Conservation (phyloP, 2,329 filamentous ascomycete genomes). For the Cytospora schulzeri region DNA sequence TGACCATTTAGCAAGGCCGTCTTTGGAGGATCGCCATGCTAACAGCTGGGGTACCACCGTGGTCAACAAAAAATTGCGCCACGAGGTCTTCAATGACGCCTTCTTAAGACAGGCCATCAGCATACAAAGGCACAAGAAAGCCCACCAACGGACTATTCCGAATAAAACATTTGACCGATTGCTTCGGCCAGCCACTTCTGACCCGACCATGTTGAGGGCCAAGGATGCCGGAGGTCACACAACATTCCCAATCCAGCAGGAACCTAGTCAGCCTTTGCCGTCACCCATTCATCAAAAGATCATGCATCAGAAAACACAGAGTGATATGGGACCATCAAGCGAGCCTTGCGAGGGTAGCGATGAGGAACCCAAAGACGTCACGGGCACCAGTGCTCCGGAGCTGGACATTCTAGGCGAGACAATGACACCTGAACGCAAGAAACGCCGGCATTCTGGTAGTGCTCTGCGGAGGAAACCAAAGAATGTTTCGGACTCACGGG, state of each 20-base stretch:
- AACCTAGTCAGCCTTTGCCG: constrained; percentile 1
- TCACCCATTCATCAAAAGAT: constrained; percentile 8
- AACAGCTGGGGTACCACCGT: constrained; percentile 88
- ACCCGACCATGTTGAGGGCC: constrained; percentile 41
- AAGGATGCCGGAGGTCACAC: constrained; percentile 17
- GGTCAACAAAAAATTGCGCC: constrained; percentile 83
- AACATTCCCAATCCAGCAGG: constrained; percentile 10
- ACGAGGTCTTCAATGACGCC: constrained; percentile 90
- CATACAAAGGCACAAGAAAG: constrained; percentile 74
- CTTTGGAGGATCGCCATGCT: constrained; percentile 57
- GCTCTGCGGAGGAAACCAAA: constrained; percentile 74
- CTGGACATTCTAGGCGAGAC: constrained; percentile 54
- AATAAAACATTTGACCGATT: constrained; percentile 50
- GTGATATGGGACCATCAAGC: constrained; percentile 31
- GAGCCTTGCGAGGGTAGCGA: constrained; percentile 40
- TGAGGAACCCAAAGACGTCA: constrained; percentile 54
- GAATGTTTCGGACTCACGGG: constrained; percentile 70
- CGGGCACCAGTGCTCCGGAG: constrained; percentile 67
- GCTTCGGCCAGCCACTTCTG: constrained; percentile 49
- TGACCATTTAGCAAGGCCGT: constrained; percentile 39
- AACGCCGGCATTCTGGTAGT: constrained; percentile 83
- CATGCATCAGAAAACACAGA: constrained; percentile 32
- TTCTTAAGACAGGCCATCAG: constrained; percentile 84
- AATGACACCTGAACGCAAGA: constrained; percentile 48
- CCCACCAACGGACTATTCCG: constrained; percentile 68